phyloP scores from a whole-genome alignment of 1,139 yeast species.

The Hemisphaericaspora xylanilytica region DNA sequence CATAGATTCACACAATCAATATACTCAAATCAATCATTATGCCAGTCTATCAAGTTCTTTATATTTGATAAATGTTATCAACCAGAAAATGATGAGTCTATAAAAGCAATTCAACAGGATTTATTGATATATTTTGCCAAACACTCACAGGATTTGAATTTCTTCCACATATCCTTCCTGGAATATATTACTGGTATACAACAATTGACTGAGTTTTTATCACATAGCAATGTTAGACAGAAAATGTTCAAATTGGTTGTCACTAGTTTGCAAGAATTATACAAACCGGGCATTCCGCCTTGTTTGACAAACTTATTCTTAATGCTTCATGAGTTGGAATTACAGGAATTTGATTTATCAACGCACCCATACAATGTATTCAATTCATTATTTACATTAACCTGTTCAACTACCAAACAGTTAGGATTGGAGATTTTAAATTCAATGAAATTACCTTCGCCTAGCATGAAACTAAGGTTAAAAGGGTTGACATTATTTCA shows the following conservation, averaged over 20 bases:
- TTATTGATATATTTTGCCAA: conserved; percentile 30
- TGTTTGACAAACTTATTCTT: conserved; percentile 33
- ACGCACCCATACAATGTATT: conserved; percentile 22
- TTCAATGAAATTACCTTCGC: conserved; percentile 21
- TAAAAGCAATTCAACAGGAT: conserved; percentile 21
- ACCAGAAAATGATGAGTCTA: conserved; percentile 14
- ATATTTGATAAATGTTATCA: conserved; percentile 36
- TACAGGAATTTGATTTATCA: conserved; percentile 22
- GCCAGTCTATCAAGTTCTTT: conserved; percentile 28
- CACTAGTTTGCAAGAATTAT: conserved; percentile 23
- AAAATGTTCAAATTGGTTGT: conserved; percentile 34
- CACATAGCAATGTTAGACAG: conserved; percentile 23
- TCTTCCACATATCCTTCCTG: conserved; percentile 35
- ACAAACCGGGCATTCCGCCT: conserved; percentile 27
- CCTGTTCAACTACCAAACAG: conserved; percentile 34
- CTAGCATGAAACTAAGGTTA: conserved; percentile 25
- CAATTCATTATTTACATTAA: conserved; percentile 28
- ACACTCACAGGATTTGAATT: conserved; percentile 25
- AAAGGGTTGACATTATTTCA: conserved; percentile 35
- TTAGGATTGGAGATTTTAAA: conserved; percentile 31
- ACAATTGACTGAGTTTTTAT: conserved; percentile 26
- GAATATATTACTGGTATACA: conserved; percentile 28
- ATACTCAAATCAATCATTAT: conserved; percentile 18
- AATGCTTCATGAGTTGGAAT: conserved; percentile 32
- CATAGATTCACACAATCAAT: conserved; percentile 22